Base-by-base conservation (phyloP, 1,139 yeast genomes). In the Yamadazyma mexicana region DNA sequence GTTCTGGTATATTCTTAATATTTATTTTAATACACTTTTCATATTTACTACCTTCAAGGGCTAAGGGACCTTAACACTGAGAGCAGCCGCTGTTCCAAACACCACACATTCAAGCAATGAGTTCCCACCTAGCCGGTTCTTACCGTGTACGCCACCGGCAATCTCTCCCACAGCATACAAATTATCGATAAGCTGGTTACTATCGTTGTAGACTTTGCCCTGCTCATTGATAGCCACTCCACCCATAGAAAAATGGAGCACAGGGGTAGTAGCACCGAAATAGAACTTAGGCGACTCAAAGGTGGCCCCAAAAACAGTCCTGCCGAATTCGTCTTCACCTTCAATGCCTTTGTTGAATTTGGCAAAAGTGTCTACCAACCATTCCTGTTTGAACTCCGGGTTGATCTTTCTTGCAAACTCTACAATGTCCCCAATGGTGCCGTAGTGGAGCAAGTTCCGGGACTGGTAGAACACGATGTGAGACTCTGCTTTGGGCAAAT, bases 61-160 rank as follows among this genome's bases (percentile, higher is more conserved):
- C 27, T 24, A 18, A 20, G 22, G 22, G 31, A 25, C 32, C 16
- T 28, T 16, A 3, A 28, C 20, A 28, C 31, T 28, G 4, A 7
- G 4, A 7, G 31, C 31, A 15, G 55, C 64, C 15, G 51, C 40
- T 32, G 47, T 55, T 3, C 71, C 72, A 48, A 66, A 66, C 1
- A 67, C 73, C 10, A 64, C 71, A 51, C 73, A 67, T 45, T 65
- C 73, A 28, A 67, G 55, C 33, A 67, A 50, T 2, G 70, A 63
- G 28, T 64, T 61, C 2, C 73, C 73, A 0, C 68, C 72, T 31
- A 67, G 51, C 34, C 73, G 50, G 42, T 66, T 65, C 24, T 51
- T 62, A 1, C 73, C 73, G 47, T 67, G 73, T 6, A 67, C 55
- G 1, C 73, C 73, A 12, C 67, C 71, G 40, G 66, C 61, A 14